Evolutionary conservation across 2,329 filamentous ascomycete species (phyloP).

Genomic region (Calonectria pauciramosa): DNA sequence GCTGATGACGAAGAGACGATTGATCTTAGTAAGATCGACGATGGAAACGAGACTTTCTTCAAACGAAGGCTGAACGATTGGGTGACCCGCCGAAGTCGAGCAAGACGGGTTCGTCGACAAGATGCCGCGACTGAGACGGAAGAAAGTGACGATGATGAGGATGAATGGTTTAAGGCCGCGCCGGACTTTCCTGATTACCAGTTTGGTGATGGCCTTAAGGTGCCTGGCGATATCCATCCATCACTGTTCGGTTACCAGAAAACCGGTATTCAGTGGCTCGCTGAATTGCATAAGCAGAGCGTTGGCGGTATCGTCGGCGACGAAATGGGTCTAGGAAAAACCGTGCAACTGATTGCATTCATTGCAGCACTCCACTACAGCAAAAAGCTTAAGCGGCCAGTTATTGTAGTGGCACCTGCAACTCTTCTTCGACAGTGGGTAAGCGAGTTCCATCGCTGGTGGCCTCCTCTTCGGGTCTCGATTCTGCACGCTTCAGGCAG

Average conservation of each 20-base stretch:
- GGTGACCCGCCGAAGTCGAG: conserved; percentile 67
- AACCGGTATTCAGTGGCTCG: conserved; percentile 95
- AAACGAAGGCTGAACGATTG: conserved; percentile 81
- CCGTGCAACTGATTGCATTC: conserved; percentile 79
- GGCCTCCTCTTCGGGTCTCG: conserved; percentile 97
- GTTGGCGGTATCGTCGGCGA: conserved; percentile 97
- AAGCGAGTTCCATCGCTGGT: conserved; percentile 98
- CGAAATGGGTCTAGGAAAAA: conserved; percentile 99
- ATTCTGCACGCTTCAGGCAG: conserved; percentile 96
- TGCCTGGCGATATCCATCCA: conserved; percentile 94
- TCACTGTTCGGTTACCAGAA: conserved; percentile 97
- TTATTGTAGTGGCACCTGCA: conserved; percentile 92
- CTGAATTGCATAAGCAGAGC: conserved; percentile 89
- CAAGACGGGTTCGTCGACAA: conserved; percentile 56
- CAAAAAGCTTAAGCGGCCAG: conserved; percentile 83
- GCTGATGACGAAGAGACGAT: conserved; percentile 56
- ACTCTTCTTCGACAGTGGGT: conserved; percentile 98
- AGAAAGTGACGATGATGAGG: conserved; percentile 60
- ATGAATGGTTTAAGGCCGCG: conserved; percentile 88
- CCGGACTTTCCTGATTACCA: conserved; percentile 83
- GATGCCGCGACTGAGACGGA: conserved; percentile 53
- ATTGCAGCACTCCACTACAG: conserved; percentile 94
- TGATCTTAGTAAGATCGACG: conserved; percentile 77
- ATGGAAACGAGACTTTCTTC: conserved; percentile 89
- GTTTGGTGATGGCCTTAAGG: conserved; percentile 80